Evolutionary conservation across 495 filamentous ascomycete genomes (phyloP).

Genomic region (Lindgomyces ingoldianus): DNA sequence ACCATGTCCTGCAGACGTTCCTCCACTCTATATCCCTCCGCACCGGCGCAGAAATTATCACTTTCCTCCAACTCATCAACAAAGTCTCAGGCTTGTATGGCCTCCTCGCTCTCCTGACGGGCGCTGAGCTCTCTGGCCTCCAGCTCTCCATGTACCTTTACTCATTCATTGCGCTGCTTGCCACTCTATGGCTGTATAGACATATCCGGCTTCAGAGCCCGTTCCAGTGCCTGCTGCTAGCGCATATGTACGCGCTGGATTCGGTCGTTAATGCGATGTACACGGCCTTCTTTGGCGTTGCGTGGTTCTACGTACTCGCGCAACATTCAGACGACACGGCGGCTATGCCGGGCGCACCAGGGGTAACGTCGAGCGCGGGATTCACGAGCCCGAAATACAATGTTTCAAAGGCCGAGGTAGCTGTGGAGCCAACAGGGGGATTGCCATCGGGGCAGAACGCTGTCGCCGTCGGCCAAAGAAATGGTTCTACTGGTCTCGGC

Average conservation of each 20-base stretch:
- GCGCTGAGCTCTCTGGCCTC: constrained; percentile 43
- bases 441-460: constrained; percentile 53
- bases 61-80: constrained; percentile 78
- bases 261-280: constrained; percentile 73
- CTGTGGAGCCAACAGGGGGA: constrained; percentile 49
- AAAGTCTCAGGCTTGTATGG: constrained; percentile 87
- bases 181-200: constrained; percentile 63
- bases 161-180: constrained; percentile 66
- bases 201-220: constrained; percentile 48
- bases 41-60: constrained; percentile 78
- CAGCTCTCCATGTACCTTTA: constrained; percentile 69
- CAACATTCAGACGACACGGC: constrained; percentile 47
- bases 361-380: constrained; percentile 66
- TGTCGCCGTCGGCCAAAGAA: constrained; percentile 50
- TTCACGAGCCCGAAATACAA: constrained; percentile 69
- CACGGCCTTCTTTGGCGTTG: constrained; percentile 74
- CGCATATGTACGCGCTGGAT: constrained; percentile 72
- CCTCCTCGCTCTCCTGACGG: constrained; percentile 68
- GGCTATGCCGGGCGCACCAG: constrained; percentile 40
- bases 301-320: constrained; percentile 76
- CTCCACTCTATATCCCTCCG: constrained; percentile 82
- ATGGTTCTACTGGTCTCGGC: constrained; percentile 42
- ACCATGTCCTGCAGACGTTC: constrained; percentile 60
- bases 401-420: constrained; percentile 54
- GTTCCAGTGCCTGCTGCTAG: constrained; percentile 43